These are phyloP conservation scores for Globisporangium nodosum DNA, from an alignment of 352 stramenopile species.

Conservation along the genomic window DNA sequence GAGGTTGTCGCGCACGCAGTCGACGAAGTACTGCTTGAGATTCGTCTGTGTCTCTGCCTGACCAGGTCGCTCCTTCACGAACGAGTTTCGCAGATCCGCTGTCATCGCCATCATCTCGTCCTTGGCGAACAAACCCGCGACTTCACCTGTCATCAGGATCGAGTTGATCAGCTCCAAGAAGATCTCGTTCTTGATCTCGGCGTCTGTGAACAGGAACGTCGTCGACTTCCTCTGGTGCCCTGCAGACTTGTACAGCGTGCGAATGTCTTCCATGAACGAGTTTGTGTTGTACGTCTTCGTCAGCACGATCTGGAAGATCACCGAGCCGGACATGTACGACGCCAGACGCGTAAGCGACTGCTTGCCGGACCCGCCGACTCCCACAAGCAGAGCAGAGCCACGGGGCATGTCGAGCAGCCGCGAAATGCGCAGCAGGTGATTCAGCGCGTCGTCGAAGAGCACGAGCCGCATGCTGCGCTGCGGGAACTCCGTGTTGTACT, in stretches of 20 bases:
- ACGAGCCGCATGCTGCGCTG: constrained; percentile 96
- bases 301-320: constrained; percentile 98
- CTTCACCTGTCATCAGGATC: constrained; percentile 97
- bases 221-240: constrained; percentile 95
- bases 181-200: constrained; percentile 99
- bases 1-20: constrained; percentile 97
- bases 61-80: constrained; percentile 92
- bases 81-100: constrained; percentile 92
- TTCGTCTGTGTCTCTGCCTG: constrained; percentile 96
- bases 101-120: constrained; percentile 99
- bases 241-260: constrained; percentile 95
- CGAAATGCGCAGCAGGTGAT: constrained; percentile 95
- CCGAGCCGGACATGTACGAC: constrained; percentile 94
- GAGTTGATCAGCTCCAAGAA: constrained; percentile 99
- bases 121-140: constrained; percentile 97
- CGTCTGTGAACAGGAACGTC: constrained; percentile 98
- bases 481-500: constrained; percentile 97
- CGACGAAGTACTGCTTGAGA: constrained; percentile 98
- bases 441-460: constrained; percentile 97
- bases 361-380: constrained; percentile 96
- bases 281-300: constrained; percentile 98
- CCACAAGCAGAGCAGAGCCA: constrained; percentile 94
- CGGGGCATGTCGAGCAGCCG: constrained; percentile 95
- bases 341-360: constrained; percentile 95
- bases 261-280: constrained; percentile 97